Evolutionary conservation across 2,329 filamentous ascomycete genomes (phyloP), one percentile per base, ranked within the genome.

Genomic region (Penicillium verrucosum): DNA sequence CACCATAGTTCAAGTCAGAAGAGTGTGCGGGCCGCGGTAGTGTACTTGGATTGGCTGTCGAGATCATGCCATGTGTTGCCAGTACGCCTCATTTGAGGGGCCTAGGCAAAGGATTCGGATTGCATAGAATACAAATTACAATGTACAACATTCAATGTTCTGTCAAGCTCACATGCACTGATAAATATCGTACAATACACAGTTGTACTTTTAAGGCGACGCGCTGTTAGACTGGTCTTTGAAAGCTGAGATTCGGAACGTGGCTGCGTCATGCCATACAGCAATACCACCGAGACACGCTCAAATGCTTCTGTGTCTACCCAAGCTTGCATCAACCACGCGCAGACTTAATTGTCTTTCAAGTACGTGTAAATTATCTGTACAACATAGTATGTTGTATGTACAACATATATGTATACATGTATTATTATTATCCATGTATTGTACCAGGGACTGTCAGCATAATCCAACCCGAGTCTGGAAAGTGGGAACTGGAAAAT

Each of bases 381-480:
- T 46, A 46, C 14, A 46, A 25, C 18, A 36, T 36, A n/a, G n/a
- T n/a, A n/a, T n/a, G n/a, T n/a, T n/a, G n/a, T n/a, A 18, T 18
- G 18, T 18, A 18, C 18, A 18, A 18, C 18, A 18, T 18, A 18
- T 18, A 2, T 16, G 14, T 25, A n/a, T 32, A 32, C 30, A 32
- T 32, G 30, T 32, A 30, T 30, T 30, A 30, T 30, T 8, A 36
- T 8, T 16, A 36, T 36, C 6, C n/a, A 25, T 38, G 34, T 27
- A 60, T 55, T 37, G 14, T 51, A 57, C 42, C 14, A 18, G 10
- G 36, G 29, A 52, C 50, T 36, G 54, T 55, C 45, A 60, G 56
- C 58, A 59, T 44, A 49, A 59, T 60, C 42, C 43, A 57, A 51
- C 50, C 51, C 40, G 47, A 48, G 52, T 25, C 29, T 46, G 53